Evolutionary conservation across 805 yeast genomes (phyloP).

Genomic region (Vanderwaltozyma yarrowii): DNA sequence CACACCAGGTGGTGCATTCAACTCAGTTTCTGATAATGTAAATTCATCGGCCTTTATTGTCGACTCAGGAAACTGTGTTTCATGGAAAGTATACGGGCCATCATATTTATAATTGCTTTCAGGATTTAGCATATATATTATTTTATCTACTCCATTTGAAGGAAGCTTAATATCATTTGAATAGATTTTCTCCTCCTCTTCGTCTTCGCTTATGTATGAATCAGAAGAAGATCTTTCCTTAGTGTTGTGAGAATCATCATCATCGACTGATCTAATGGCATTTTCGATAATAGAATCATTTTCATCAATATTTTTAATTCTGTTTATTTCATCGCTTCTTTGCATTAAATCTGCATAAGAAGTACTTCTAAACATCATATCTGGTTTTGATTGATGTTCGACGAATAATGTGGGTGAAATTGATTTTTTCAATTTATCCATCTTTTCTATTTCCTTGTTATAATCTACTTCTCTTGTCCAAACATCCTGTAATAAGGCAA

Average conservation of each 20-base stretch:
- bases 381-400: neutral
- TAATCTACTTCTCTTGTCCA: constrained; percentile 44
- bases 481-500: constrained; percentile 54
- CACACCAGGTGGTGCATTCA: constrained; percentile 69
- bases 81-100: constrained; percentile 58
- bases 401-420: constrained; percentile 1
- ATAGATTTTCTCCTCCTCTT: no score
- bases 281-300: constrained; percentile 23
- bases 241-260: constrained; percentile 9
- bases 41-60: constrained; percentile 40
- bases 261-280: constrained; percentile 39
- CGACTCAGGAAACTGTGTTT: constrained; percentile 41
- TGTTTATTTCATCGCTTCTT: neutral
- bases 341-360: neutral
- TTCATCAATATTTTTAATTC: constrained; percentile 3
- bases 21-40: constrained; percentile 39
- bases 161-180: no score
- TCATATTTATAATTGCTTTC: constrained; percentile 31
- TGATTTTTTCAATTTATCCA: neutral
- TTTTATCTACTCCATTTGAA: no score
- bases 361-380: neutral
- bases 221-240: neutral
- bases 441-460: neutral
- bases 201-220: constrained; percentile 7
- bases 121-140: neutral